These are phyloP conservation scores for Naganishia liquefaciens DNA, from an alignment of 1,284 basidiomycete species.

Conservation along the genomic window DNA sequence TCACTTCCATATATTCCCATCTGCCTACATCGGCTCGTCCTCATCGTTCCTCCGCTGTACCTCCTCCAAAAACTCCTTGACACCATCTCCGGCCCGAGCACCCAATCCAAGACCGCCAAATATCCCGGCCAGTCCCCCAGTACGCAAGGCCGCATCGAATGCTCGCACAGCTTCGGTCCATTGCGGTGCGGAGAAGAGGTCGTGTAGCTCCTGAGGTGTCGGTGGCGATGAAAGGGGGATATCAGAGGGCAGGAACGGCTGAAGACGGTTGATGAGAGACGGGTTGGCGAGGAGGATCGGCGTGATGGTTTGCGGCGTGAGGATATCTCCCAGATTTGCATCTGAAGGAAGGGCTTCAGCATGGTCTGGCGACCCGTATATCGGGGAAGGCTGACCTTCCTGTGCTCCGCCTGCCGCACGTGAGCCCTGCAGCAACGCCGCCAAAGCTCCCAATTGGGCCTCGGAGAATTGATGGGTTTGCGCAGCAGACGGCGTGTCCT, in stretches of 20 bases:
- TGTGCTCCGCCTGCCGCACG: slow-evolving; percentile 12
- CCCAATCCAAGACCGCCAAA: slow-evolving; percentile 48
- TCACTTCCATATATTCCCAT: too few species aligned
- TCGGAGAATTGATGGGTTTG: slow-evolving; percentile 32
- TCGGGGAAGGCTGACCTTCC: slow-evolving; percentile 21
- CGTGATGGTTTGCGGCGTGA: slow-evolving; percentile 45
- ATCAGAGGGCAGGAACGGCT: slow-evolving; percentile 45
- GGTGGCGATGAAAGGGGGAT: slow-evolving; percentile 42
- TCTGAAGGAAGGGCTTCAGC: slow-evolving; percentile 32
- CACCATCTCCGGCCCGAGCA: slow-evolving; percentile 43
- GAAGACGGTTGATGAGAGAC: slow-evolving; percentile 39
- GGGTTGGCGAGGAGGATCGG: slow-evolving; percentile 41
- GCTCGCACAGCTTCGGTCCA: slow-evolving; percentile 49
- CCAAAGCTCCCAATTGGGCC: slow-evolving; percentile 36
- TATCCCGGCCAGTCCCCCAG: slow-evolving; percentile 47
- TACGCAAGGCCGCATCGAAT: slow-evolving; percentile 51
- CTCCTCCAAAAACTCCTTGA: slow-evolving; percentile 44
- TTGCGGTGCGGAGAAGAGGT: slow-evolving; percentile 49
- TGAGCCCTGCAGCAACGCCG: slow-evolving; percentile 24
- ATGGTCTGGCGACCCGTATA: background rate
- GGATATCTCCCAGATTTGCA: slow-evolving; percentile 47
- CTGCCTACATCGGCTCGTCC: background rate
- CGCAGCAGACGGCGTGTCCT: slow-evolving; percentile 33
- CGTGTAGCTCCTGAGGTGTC: slow-evolving; percentile 42
- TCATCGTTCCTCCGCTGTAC: slow-evolving; percentile 11